Base-by-base conservation (phyloP, 352 stramenopile genomes). In the Globisporangium okanoganense region DNA sequence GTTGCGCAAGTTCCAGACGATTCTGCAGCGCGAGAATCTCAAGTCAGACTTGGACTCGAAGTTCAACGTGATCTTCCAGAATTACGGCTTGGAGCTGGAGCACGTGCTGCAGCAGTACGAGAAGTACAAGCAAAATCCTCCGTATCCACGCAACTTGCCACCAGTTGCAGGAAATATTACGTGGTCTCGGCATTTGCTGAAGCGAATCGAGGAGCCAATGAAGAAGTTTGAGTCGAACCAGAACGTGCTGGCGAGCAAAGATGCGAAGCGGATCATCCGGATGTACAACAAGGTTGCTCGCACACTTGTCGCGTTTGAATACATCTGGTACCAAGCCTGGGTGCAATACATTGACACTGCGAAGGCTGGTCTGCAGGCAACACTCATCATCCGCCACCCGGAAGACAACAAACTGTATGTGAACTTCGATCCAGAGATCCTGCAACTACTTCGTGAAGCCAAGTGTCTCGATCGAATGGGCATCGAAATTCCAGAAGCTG, bases 241-340 rank as follows among this genome's bases (percentile, higher is more conserved):
- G 71, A 98, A 97, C 49, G 96, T 99, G 2, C 73, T 99, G 20
- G 93, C 94, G 1, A 97, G 88, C 47, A 99, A 99, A 71, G 96
- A 99, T 65, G 96, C 95, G 16, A 98, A 98, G 67, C 92, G 95
- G 1, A 99, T 99, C 65, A 98, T 99, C 65, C 98, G 98, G 57
- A 98, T 98, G 85, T 99, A 99, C 85, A 99, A 99, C 79, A 99
- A 99, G 64, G 94, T 99, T 16, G 97, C 97, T 27, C 79, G 96
- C 13, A 99, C 97, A 13, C 83, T 99, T 20, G 96, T 99, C 8
- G 95, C 92, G 18, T 99, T 99, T 67, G 97, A 99, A 75, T 99
- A 99, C 77, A 97, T 98, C 38, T 99, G 97, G 97, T 98, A 99
- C 66, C 96, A 99, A 62, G 97, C 97, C 18, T 99, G 97, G 97